phyloP scores from a whole-genome alignment of 108 stramenopile species.

The Heterococcus sp. region DNA sequence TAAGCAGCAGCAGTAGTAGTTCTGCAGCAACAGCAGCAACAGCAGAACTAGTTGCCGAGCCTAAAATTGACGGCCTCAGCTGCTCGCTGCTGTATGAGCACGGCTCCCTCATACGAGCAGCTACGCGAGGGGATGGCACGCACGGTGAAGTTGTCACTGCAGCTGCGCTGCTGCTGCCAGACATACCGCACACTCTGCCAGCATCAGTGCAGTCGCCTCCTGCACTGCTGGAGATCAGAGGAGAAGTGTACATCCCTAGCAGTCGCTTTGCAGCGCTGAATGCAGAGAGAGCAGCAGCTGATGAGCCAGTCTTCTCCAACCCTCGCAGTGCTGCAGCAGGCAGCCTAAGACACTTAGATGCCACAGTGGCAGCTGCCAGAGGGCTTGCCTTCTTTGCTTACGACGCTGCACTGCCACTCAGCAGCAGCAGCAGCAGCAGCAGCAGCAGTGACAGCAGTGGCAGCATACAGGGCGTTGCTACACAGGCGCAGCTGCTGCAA shows the following conservation, averaged over 20 bases:
- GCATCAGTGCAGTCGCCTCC: background rate
- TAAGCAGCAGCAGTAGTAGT: background rate
- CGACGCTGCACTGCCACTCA: constrained; percentile 20
- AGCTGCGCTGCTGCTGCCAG: constrained; percentile 24
- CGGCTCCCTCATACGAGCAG: constrained; percentile 48
- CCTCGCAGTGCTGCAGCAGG: constrained; percentile 88
- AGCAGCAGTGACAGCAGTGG: too few species aligned
- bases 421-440: constrained; percentile 35
- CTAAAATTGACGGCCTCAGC: constrained; percentile 87
- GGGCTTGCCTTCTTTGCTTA: constrained; percentile 82
- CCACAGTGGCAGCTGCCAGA: constrained; percentile 49
- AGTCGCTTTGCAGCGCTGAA: constrained; percentile 19
- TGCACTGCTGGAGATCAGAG: constrained; percentile 71
- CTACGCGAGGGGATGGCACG: constrained; percentile 76
- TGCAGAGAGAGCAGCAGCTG: constrained; percentile 11
- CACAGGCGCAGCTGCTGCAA: constrained; percentile 51
- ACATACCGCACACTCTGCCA: constrained; percentile 19
- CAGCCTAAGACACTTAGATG: constrained; percentile 72
- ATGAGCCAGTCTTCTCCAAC: constrained; percentile 65
- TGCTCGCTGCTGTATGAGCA: constrained; percentile 72
- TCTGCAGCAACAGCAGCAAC: background rate
- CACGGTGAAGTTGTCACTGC: constrained; percentile 54
- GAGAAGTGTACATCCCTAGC: constrained; percentile 74
- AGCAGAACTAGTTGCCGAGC: constrained; percentile 67
- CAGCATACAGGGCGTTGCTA: background rate